phyloP scores from a whole-genome alignment of 108 stramenopile genomes.

The Aurantiochytrium sp. region DNA sequence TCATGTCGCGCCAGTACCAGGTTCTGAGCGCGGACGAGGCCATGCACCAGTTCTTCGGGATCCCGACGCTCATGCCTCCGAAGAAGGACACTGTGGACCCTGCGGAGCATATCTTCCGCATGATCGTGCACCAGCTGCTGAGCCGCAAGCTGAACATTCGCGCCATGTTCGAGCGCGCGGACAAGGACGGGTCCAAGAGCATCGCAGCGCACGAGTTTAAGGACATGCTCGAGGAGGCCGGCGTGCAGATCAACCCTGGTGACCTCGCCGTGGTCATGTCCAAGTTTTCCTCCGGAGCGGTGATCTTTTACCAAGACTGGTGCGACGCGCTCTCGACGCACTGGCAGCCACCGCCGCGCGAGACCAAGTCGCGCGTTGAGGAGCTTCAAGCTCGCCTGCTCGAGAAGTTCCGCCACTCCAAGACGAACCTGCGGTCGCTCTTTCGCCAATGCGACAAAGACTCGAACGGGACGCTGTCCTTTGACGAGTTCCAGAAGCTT shows the following conservation, averaged over 20 bases:
- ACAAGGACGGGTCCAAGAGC: slow-evolving; percentile 2
- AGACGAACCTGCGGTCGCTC: background rate
- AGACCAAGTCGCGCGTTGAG: background rate
- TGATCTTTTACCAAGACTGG: slow-evolving; percentile 5
- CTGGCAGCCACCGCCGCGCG: background rate
- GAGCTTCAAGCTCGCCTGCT: background rate
- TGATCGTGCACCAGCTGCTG: background rate
- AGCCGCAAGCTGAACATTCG: background rate
- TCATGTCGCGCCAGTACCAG: background rate
- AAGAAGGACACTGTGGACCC: background rate
- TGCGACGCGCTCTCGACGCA: background rate
- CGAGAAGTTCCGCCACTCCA: slow-evolving; percentile 9
- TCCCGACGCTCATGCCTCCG: background rate
- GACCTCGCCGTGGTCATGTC: slow-evolving; percentile 12
- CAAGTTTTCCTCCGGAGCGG: background rate
- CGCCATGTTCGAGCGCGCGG: slow-evolving; percentile 5
- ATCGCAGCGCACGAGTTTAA: background rate
- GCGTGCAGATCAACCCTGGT: background rate
- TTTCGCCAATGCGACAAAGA: slow-evolving; percentile 32
- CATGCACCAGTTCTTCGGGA: background rate
- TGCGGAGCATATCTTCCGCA: background rate
- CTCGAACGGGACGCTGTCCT: background rate
- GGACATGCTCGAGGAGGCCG: background rate
- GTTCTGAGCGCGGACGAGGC: background rate
- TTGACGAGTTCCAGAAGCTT: slow-evolving; percentile 12